Evolutionary conservation across 306 rosid species (phyloP), one percentile per base, ranked within the genome.

Genomic region (Lupinus albus): DNA sequence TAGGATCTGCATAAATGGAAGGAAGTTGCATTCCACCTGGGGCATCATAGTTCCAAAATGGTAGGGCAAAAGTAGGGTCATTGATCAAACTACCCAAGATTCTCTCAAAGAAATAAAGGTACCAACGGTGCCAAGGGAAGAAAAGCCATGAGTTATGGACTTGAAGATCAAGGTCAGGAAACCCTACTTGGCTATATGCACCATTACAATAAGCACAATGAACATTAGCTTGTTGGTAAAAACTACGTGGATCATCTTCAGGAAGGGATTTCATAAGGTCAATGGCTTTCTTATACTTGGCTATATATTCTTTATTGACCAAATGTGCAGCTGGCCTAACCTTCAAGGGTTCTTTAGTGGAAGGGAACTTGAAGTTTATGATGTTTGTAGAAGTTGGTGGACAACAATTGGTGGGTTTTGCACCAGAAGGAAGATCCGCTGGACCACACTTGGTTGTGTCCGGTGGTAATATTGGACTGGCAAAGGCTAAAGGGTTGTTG

Each of bases 151-250:
- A 79, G 0, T 65, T 50, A 50, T 85, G 89, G 41, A 85, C 59
- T 57, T 85, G 85, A 5, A 79, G 21, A 11, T 82, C 83, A 0
- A 79, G 61, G 46, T 67, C 70, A 0, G 82, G 83, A 9, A 74
- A 79, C 8, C 82, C 86, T 1, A 55, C 71, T 61, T 84, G 89
- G 20, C 70, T 60, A 44, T 84, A 67, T 1, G 79, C 86, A 3
- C 86, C 86, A 15, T 81, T 74, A 59, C 89, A 84, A 16, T 84
- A 84, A 30, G 89, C 89, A 13, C 89, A 84, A 21, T 82, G 89
- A 42, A 84, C 21, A 8, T 70, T 64, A 2, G 89, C 89, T 54
- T 82, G 89, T 42, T 81, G 84, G 6, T 11, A 66, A 58, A 84
- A 84, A 57, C 48, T 84, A 9, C 89, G 84, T 5, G 89, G 86